Evolutionary conservation across 1,284 basidiomycete species (phyloP).

Genomic region (Ustilago loliicola): DNA sequence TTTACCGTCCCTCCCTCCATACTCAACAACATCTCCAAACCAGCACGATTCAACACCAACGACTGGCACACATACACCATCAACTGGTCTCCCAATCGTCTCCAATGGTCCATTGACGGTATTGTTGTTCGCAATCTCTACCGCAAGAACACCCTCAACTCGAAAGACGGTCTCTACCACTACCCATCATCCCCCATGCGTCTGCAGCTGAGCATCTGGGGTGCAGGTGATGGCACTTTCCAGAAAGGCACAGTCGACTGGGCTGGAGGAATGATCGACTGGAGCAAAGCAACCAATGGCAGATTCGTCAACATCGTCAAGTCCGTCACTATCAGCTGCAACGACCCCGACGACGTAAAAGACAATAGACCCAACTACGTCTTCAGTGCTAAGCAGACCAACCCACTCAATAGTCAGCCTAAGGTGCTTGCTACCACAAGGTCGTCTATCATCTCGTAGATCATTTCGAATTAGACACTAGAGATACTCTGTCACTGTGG

Average conservation of each 20-base stretch:
- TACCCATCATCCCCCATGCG: constrained; percentile 55
- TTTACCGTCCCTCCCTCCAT: constrained; percentile 15
- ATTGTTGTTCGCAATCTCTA: constrained; percentile 47
- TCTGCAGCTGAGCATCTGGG: constrained; percentile 57
- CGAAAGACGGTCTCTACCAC: constrained; percentile 39
- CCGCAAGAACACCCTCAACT: constrained; percentile 36
- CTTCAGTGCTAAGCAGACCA: constrained; percentile 30
- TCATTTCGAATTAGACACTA: background rate
- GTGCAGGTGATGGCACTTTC: constrained; percentile 48
- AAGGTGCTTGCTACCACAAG: constrained; percentile 25
- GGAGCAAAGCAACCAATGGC: constrained; percentile 37
- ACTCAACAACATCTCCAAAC: constrained; percentile 19
- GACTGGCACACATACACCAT: constrained; percentile 57
- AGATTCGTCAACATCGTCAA: constrained; percentile 49
- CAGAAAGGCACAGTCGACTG: constrained; percentile 47
- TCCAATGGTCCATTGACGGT: constrained; percentile 58
- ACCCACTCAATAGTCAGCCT: constrained; percentile 38
- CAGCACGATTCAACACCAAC: constrained; percentile 12
- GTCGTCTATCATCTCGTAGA: constrained; percentile 30
- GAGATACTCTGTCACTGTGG: background rate
- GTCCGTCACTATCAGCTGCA: constrained; percentile 34
- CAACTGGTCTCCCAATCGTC: constrained; percentile 54
- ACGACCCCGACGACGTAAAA: constrained; percentile 39
- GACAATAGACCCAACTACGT: constrained; percentile 32
- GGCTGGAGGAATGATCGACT: constrained; percentile 59